Base-by-base conservation (phyloP, 208 protist species). In the Leishmania amazonensis region DNA sequence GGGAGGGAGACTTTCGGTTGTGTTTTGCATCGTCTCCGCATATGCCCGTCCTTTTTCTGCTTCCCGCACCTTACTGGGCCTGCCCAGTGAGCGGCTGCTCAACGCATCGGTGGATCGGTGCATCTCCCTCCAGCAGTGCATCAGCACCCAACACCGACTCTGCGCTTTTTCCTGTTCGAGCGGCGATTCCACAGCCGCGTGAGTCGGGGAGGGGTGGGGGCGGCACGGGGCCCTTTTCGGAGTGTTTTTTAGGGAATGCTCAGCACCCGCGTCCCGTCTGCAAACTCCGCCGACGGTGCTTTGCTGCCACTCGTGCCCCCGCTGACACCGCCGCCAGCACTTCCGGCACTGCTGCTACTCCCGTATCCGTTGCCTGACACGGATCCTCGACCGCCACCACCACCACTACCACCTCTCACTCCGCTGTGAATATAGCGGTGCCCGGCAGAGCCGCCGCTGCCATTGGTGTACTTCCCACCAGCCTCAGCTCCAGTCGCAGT, bases 201-300 rank as follows among this genome's bases (percentile, higher is more conserved):
- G 40, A 49, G 38, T n/a, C 38, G 67, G 40, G 19, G 40, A 40
- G 67, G 24, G n/a, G 24, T 8, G 31, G 13, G 31, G 28, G 35
- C 11, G 58, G 8, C 54, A 64, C 24, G 68, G 68, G n/a, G 17
- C 24, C 13, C 4, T 78, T 78, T 74, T 74, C 51, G 35, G 28
- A 15, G 21, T 79, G 42, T 5, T 38, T 35, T 54, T 84, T 3
- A 84, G 31, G 76, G 35, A 40, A 84, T 84, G 58, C 70, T 80
- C 54, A 84, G 28, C 62, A 76, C 76, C 2, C 67, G 81, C 8
- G 76, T 51, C 40, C 75, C 57, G n/a, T 67, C 31, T n/a, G 45
- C 81, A 53, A 80, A 72, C 28, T 84, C 81, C 28, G 64, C 57
- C 15, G 75, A 76, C 45, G 81, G 57, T 40, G 42, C n/a, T 17